Conservation (phyloP, 768 basidiomycete species). For the Infundibulicybe gibba region DNA sequence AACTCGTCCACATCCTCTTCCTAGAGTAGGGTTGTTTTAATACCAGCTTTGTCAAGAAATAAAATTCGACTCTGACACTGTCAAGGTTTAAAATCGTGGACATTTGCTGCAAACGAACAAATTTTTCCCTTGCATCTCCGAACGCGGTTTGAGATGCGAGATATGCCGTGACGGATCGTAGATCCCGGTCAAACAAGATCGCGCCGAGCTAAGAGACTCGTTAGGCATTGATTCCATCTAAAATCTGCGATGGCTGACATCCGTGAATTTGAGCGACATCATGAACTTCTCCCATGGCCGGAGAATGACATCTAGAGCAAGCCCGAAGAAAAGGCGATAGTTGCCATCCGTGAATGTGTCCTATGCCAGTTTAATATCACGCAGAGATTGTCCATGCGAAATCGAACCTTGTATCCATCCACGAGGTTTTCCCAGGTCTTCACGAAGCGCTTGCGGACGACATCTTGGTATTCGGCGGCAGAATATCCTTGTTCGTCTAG, state of each 20-base stretch:
- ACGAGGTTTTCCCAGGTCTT: constrained; percentile 84
- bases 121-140: constrained; percentile 91
- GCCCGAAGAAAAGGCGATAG: constrained; percentile 80
- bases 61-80: constrained; percentile 38
- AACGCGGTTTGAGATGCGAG: constrained; percentile 86
- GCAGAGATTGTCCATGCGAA: background rate
- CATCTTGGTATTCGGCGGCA: constrained; percentile 79
- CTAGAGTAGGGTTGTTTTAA: constrained; percentile 35
- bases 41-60: background rate
- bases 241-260: constrained; percentile 45
- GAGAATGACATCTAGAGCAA: constrained; percentile 85
- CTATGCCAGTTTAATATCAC: constrained; percentile 31
- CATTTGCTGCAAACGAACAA: constrained; percentile 88
- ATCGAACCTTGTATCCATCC: constrained; percentile 78
- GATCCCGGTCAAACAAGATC: constrained; percentile 90
- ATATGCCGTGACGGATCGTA: constrained; percentile 79
- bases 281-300: constrained; percentile 94
- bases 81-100: constrained; percentile 90
- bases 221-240: background rate
- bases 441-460: constrained; percentile 86
- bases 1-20: constrained; percentile 96
- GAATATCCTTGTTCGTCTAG: constrained; percentile 88
- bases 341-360: constrained; percentile 86
- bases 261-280: constrained; percentile 77
- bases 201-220: constrained; percentile 72